Percentiles rank a stretch among this genome's conserved stretches.
Conservation (phyloP, 805 yeast species). For the Komagataella mondaviorum region DNA sequence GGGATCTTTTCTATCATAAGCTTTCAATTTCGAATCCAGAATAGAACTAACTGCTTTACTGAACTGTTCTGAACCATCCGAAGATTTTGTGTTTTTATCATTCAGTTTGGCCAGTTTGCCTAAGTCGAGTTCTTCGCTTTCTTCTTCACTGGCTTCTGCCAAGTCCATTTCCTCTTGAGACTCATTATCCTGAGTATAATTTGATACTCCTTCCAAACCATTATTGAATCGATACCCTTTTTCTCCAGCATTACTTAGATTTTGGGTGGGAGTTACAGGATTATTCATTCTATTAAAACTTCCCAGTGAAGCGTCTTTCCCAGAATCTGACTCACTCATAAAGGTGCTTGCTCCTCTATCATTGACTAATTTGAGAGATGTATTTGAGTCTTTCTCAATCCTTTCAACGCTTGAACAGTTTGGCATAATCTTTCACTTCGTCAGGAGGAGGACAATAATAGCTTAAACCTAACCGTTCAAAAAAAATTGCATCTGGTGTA, state of each 20-base stretch:
- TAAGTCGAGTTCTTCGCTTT: constrained; percentile 11
- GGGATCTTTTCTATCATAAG: constrained; percentile 82
- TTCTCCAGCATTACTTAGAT: constrained; percentile 4
- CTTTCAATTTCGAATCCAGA: constrained; percentile 73
- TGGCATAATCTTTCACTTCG: neutral
- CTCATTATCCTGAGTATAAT: constrained; percentile 11
- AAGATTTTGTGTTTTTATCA: constrained; percentile 41
- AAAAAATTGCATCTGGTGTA: neutral
- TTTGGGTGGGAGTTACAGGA: constrained; percentile 1
- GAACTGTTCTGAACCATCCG: constrained; percentile 66
- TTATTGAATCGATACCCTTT: neutral
- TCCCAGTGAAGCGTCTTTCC: neutral
- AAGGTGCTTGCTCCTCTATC: neutral
- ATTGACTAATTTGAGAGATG: neutral
- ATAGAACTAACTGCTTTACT: constrained; percentile 78
- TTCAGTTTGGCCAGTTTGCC: constrained; percentile 17
- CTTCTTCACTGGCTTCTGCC: constrained; percentile 6
- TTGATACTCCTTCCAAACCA: constrained; percentile 7
- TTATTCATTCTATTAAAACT: neutral
- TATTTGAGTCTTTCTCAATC: neutral
- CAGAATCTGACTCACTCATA: neutral
- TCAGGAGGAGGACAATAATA: too few relatives aligned
- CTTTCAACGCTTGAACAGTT: too few relatives aligned
- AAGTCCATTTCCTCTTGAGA: constrained; percentile 9
- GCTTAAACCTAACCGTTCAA: neutral